Evolutionary conservation across 2,329 filamentous ascomycete genomes (phyloP), one percentile per base, ranked within the genome.

Genomic region (Colletotrichum acutatum): DNA sequence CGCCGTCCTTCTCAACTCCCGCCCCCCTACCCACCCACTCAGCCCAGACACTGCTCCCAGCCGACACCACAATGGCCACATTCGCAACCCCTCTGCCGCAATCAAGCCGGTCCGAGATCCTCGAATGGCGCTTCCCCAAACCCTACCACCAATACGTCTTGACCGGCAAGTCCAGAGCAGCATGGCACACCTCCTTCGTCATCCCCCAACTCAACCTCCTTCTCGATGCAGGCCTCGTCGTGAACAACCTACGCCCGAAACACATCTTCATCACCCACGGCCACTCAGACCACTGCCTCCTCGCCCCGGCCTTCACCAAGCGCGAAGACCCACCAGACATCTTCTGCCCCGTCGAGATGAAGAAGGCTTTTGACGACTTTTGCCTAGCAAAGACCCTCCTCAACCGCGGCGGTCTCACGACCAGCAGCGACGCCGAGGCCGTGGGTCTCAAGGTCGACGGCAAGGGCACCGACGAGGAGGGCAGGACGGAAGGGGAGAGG

Each of bases 141-240:
- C 85, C 85, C 0, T 80, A 84, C 73, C 78, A 80, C 63, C 81
- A 85, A 60, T 81, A 81, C 67, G 79, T 84, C 4, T 80, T 88
- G 11, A 86, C 85, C 1, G 86, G 86, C 66, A 82, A 82, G 30
- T 87, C 86, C 8, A 84, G 86, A 16, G 86, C 86, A 7, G 86
- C 86, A 16, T 87, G 86, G 86, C 85, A 87, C 77, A 88, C 86
- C 2, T 87, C 85, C 5, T 88, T 88, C 71, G 79, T 88, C 58
- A 83, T 88, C 63, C 86, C 86, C 1, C 83, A 86, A 74, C 84
- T 88, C 63, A 85, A 87, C 70, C 80, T 87, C 30, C 83, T 87
- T 4, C 84, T 88, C 42, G 86, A 88, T 76, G 85, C 86, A 2
- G 86, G 86, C 2, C 80, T 87, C 52, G 78, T 80, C 66, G 82